Percentiles rank a stretch among this genome's conserved stretches.
Conservation (phyloP, 345 rosid genomes). For the Leavenworthia alabamica region DNA sequence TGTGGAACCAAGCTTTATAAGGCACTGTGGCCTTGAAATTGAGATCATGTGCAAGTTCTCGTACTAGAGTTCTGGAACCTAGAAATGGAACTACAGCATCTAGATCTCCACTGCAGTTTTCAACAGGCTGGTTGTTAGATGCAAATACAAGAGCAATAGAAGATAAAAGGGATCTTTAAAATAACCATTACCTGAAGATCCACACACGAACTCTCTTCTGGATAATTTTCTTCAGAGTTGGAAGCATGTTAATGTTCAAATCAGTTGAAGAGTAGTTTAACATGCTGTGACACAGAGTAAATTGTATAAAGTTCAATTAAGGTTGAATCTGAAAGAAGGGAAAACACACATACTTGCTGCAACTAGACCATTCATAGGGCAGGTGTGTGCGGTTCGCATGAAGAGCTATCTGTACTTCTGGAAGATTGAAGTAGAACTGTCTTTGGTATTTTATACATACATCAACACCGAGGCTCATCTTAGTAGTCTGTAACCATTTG, state of each 20-base stretch:
- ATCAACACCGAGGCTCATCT: slow-evolving; percentile 60
- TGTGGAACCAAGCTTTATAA: slow-evolving; percentile 85
- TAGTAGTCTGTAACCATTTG: slow-evolving; percentile 46
- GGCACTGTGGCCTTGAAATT: slow-evolving; percentile 56
- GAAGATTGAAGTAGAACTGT: slow-evolving; percentile 65
- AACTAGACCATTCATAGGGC: slow-evolving; percentile 61
- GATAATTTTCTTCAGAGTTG: slow-evolving; percentile 57
- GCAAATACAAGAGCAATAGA: neutral
- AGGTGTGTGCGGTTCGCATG: slow-evolving; percentile 65
- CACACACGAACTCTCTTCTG: slow-evolving; percentile 54
- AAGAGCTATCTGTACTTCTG: slow-evolving; percentile 81
- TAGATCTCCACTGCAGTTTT: slow-evolving; percentile 61
- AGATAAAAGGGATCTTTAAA: neutral
- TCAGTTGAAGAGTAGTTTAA: slow-evolving; percentile 59
- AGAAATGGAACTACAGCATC: slow-evolving; percentile 79
- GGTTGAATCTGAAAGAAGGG: neutral
- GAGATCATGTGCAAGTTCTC: slow-evolving; percentile 66
- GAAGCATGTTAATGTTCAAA: slow-evolving; percentile 66
- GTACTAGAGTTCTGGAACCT: slow-evolving; percentile 68
- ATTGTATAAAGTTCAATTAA: neutral
- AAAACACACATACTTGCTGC: slow-evolving; percentile 46
- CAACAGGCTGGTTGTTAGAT: neutral
- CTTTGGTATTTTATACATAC: slow-evolving; percentile 69
- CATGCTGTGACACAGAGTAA: slow-evolving; percentile 34
- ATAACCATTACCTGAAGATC: slow-evolving; percentile 56